Base-by-base conservation (phyloP, 2,329 filamentous ascomycete species). In the Lizonia empirigonia region DNA sequence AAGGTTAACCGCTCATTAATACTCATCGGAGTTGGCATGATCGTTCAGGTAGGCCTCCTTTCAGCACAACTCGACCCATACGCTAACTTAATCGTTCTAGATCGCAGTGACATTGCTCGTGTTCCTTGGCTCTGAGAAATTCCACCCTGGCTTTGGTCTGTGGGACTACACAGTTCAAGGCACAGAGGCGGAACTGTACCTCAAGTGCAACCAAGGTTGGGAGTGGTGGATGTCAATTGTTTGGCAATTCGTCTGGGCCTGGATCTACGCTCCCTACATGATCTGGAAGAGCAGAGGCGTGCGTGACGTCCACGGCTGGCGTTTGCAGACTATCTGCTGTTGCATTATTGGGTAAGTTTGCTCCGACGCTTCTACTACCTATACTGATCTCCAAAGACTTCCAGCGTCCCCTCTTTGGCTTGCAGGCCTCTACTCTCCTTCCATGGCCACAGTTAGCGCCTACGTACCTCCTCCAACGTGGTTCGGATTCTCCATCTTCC, bases 161-260 rank as follows among this genome's bases (percentile, higher is more conserved):
- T 66, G 68, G 35, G 54, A 70, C 18, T 70, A 66, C 50, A 65
- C 58, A 1, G 47, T 69, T 7, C 36, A 59, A 20, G 68, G 67
- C 5, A 65, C 65, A 1, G 58, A 53, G 3, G 52, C 50, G 29
- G 65, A 70, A 47, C 46, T 61, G 13, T 53, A 61, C 13, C 44
- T 58, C 19, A 58, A 64, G 26, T 71, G 68, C 34, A 60, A 56
- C 35, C 68, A 66, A 39, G 69, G 69, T 3, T 72, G 69, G 69
- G 69, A 72, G 32, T 72, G 69, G 69, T 72, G 69, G 69, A 53
- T 68, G 3, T 68, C 68, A 0, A 67, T 72, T 10, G 62, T 70
- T 2, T 72, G 69, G 69, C 69, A 72, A 32, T 63, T 72, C 16
- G 68, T 70, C 55, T 72, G 69, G 69, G 59, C 66, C 2, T 72